Evolutionary conservation across 805 yeast species (phyloP), one percentile per base, ranked within the genome.

Genomic region (Metschnikowia noctiluminum): DNA sequence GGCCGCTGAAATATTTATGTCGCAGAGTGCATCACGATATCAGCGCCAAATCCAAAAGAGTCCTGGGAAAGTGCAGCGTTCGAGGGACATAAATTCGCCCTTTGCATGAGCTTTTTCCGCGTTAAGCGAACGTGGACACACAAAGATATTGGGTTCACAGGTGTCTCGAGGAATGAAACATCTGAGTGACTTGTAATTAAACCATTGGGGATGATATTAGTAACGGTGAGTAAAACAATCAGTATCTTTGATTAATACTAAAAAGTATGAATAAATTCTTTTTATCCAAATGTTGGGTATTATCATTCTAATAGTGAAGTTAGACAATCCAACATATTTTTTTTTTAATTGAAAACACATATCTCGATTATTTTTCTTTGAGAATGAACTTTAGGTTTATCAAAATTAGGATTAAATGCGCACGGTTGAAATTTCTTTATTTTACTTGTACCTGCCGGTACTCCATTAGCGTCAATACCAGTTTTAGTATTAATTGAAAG

Each of bases 1-100:
- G 97, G n/a, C 98, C 97, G 36, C 96, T 97, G 61, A 89, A 85
- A 68, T 85, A 92, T 64, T 91, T 91, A n/a, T 0, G 97, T 91
- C 1, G 90, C 96, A 1, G 97, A 89, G 65, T 91, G 97, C 79
- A 92, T 72, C n/a, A 92, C 82, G 55, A 89, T 69, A 65, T 92
- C 97, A 30, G 86, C 96, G 42, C 92, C 96, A 59, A 80, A 85
- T 36, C 76, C 75, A 68, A 89, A 89, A 6, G 96, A 92, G 52
- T 89, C 80, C 58, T 82, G 86, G 49, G 90, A 68, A 16, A 97
- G 96, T 9, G 96, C 97, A 68, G 92, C 88, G 0, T 97, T 92
- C 6, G 96, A 78, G 66, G 27, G 82, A 60, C 12, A 91, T 67
- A 26, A 72, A 58, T 0, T 96, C 97, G 15, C 96, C 96, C 46